These are phyloP conservation scores for Lachnellula arida DNA, from an alignment of 2,329 filamentous ascomycete genomes.

Conservation along the genomic window DNA sequence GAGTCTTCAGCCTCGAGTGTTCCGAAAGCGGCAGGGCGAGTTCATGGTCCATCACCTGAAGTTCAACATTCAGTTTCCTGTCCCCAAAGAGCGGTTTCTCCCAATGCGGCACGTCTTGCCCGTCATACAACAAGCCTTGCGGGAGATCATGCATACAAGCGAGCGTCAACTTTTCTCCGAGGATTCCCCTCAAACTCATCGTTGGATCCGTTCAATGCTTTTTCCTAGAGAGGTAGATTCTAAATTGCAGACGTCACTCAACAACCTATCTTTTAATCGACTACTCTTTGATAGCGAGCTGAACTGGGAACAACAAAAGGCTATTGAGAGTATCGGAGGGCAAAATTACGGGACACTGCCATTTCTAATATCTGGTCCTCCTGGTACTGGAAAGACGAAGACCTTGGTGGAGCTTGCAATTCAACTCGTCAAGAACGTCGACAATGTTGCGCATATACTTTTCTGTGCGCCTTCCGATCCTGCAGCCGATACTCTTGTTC, in stretches of 20 bases:
- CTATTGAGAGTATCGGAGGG: conserved; percentile 12
- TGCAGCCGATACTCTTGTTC: conserved; percentile 17
- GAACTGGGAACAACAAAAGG: conserved; percentile 19
- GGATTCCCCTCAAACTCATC: not conserved
- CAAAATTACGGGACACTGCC: conserved; percentile 17
- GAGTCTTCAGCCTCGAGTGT: not conserved
- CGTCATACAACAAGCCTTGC: conserved; percentile 11
- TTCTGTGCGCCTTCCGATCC: conserved; percentile 20
- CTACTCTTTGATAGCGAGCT: conserved; percentile 13
- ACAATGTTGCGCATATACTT: conserved; percentile 13
- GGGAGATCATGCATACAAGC: not conserved
- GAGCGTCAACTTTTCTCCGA: not conserved
- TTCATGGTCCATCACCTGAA: not conserved
- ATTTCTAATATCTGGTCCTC: conserved; percentile 18
- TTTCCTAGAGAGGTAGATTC: conserved; percentile 7
- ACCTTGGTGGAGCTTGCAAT: conserved; percentile 17
- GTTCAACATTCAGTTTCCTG: conserved; percentile 18
- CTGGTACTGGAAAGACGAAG: conserved; percentile 21
- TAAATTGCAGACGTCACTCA: conserved; percentile 11
- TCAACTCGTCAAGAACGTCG: conserved; percentile 10
- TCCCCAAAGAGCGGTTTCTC: conserved; percentile 8
- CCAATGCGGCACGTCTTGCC: conserved; percentile 13
- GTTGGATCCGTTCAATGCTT: conserved; percentile 17
- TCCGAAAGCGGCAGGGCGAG: not conserved
- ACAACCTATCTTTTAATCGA: conserved; percentile 10